Conservation (phyloP, 495 filamentous ascomycete species). For the Platismatia glauca region DNA sequence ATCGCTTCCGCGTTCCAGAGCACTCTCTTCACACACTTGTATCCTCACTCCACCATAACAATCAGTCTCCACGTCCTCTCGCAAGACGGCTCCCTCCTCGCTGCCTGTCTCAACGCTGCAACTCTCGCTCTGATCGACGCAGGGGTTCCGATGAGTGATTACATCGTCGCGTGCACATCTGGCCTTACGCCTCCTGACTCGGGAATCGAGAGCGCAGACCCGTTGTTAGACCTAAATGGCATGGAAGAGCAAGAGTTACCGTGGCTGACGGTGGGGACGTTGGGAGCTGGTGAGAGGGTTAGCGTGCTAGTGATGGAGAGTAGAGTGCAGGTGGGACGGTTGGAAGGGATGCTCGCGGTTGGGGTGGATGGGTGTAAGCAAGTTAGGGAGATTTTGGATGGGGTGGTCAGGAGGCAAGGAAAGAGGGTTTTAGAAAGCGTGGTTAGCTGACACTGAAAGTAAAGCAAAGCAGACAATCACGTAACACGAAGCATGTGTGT, state of each 20-base stretch:
- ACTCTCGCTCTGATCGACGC: constrained; percentile 91
- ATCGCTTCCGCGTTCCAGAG: constrained; percentile 64
- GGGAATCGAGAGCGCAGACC: constrained; percentile 64
- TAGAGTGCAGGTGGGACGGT: constrained; percentile 59
- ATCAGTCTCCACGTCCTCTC: constrained; percentile 81
- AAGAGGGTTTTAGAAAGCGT: constrained; percentile 54
- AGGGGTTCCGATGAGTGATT: constrained; percentile 87
- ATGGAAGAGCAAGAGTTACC: constrained; percentile 87
- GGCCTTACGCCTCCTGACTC: constrained; percentile 59
- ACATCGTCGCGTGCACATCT: constrained; percentile 78
- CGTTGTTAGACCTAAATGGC: constrained; percentile 76
- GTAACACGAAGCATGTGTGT: neutral
- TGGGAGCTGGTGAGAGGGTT: constrained; percentile 64
- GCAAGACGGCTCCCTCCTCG: constrained; percentile 83
- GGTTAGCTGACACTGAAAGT: constrained; percentile 20
- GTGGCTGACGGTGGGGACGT: constrained; percentile 73
- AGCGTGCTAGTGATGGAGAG: constrained; percentile 77
- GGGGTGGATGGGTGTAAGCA: constrained; percentile 87
- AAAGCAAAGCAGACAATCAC: neutral
- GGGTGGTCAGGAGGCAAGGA: constrained; percentile 58
- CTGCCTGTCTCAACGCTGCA: constrained; percentile 80
- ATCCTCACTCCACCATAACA: constrained; percentile 76
- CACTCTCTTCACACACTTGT: constrained; percentile 74
- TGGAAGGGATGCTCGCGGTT: constrained; percentile 87
- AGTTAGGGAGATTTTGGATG: constrained; percentile 67